Base-by-base conservation (phyloP, 768 basidiomycete genomes). In the Leccinum disarticulatum region DNA sequence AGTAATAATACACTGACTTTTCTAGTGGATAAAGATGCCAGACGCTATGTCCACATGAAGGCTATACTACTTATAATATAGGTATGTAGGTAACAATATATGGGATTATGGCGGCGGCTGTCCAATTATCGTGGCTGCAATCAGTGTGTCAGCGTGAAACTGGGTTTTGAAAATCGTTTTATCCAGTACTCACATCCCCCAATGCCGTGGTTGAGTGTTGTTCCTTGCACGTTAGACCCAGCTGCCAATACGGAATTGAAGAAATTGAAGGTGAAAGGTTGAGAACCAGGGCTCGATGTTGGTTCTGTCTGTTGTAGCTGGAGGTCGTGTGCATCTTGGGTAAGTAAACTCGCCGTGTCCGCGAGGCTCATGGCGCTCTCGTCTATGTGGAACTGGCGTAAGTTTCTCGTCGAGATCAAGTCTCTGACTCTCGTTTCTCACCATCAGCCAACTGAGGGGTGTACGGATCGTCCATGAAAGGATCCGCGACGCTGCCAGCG, bases 341-440 rank as follows among this genome's bases (percentile, higher is more conserved):
- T 59, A 17, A 59, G 52, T 10, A 59, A 6, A 38, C 58, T 59
- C 5, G 47, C 58, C 1, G 58, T 59, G 9, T 59, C 58, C 2
- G 52, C 33, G 13, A 59, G 35, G 2, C 13, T 59, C 4, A 36
- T 8, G 2, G n/a, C 4, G 28, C 48, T 38, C 17, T 59, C 58
- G 35, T 36, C 52, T 55, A 9, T n/a, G 28, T 43, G 14, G 43
- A 7, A 38, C 14, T 38, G 7, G 14, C 36, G 11, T 17, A 38
- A 17, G 13, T 7, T 38, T 38, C 36, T 14, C 3, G 14, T 17
- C 13, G 36, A 17, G 14, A 38, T 38, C 14, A 17, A 38, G 1
- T 17, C 14, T 17, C 13, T 38, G 17, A 41, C 8, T 8, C 22
- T 41, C n/a, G 7, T 46, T 46, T 46, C 43, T 46, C 43, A 46